phyloP scores from a whole-genome alignment of 2,329 filamentous ascomycete genomes.

The Colletotrichum tropicale region DNA sequence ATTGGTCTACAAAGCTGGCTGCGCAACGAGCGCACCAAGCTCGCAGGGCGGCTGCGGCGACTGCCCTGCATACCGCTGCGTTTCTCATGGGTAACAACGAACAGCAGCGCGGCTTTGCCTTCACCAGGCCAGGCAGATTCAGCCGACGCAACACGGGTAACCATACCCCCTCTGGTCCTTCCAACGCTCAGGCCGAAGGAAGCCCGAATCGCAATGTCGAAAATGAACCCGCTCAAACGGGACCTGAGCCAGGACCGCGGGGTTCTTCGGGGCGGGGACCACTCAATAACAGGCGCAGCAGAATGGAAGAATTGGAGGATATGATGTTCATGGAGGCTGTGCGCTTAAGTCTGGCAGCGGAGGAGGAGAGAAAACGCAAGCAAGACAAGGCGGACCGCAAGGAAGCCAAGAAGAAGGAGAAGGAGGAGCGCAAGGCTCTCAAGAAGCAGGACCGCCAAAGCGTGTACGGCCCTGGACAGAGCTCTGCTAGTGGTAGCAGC shows the following conservation, averaged over 20 bases:
- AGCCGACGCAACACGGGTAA: conserved; percentile 58
- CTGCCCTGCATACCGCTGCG: conserved; percentile 91
- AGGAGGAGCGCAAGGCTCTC: conserved; percentile 79
- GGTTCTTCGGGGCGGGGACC: conserved; percentile 30
- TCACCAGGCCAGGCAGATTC: conserved; percentile 51
- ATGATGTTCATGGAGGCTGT: conserved; percentile 99
- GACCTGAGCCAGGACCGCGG: conserved; percentile 37
- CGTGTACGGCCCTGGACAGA: conserved; percentile 44
- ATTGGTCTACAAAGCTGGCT: conserved; percentile 91
- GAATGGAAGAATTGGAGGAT: conserved; percentile 90
- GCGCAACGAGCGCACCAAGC: conserved; percentile 85
- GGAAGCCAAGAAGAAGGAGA: conserved; percentile 83
- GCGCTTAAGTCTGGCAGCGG: conserved; percentile 84
- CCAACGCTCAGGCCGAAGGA: conserved; percentile 33
- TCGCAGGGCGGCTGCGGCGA: conserved; percentile 87
- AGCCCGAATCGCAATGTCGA: conserved; percentile 29
- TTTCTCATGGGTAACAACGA: conserved; percentile 80
- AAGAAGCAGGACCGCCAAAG: conserved; percentile 60
- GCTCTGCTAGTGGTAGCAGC: conserved; percentile 66
- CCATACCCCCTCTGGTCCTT: conserved; percentile 28
- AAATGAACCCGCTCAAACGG: conserved; percentile 27
- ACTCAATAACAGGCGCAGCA: conserved; percentile 40
- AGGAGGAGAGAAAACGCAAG: conserved; percentile 89
- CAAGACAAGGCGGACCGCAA: conserved; percentile 82
- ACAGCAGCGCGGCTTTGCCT: conserved; percentile 53